Evolutionary conservation across 176 grass and related monocot species (phyloP).

Genomic region (Dendrocalamus sinicus): DNA sequence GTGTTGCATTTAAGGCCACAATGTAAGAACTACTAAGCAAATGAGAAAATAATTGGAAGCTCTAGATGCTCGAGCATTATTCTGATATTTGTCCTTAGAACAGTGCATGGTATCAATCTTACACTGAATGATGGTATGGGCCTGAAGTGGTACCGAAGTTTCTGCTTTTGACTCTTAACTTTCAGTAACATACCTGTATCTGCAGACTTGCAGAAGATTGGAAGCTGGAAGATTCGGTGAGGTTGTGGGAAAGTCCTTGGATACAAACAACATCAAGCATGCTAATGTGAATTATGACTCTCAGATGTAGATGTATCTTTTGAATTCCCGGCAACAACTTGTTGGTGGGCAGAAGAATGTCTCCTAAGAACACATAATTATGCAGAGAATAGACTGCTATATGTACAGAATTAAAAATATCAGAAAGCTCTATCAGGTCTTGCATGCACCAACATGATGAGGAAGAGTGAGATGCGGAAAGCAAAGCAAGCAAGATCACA

Average conservation of each 20-base stretch:
- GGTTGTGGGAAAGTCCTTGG: slow-evolving; percentile 38
- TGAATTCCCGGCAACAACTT: slow-evolving; percentile 47
- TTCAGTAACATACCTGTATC: slow-evolving; percentile 57
- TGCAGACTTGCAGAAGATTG: slow-evolving; percentile 54
- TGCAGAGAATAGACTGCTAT: neutral
- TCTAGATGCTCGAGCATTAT: slow-evolving; percentile 25
- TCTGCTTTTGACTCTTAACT: slow-evolving; percentile 53
- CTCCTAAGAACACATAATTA: slow-evolving; percentile 23
- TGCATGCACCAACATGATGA: neutral
- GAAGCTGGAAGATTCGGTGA: slow-evolving; percentile 51
- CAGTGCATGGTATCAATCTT: slow-evolving; percentile 42
- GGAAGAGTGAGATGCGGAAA: neutral
- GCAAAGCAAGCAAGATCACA: slow-evolving; percentile 20
- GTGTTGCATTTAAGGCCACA: neutral
- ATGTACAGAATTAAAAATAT: neutral
- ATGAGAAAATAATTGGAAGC: neutral
- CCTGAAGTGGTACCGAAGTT: slow-evolving; percentile 45
- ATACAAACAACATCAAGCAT: slow-evolving; percentile 45
- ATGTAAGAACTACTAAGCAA: neutral
- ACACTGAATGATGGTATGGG: slow-evolving; percentile 53
- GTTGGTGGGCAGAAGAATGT: slow-evolving; percentile 49
- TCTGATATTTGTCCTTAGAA: slow-evolving; percentile 27
- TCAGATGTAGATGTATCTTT: slow-evolving; percentile 48
- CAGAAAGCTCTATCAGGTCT: neutral
- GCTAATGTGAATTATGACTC: slow-evolving; percentile 11